Evolutionary conservation across 2,329 filamentous ascomycete genomes (phyloP).

Genomic region (Mollisia scopiformis): DNA sequence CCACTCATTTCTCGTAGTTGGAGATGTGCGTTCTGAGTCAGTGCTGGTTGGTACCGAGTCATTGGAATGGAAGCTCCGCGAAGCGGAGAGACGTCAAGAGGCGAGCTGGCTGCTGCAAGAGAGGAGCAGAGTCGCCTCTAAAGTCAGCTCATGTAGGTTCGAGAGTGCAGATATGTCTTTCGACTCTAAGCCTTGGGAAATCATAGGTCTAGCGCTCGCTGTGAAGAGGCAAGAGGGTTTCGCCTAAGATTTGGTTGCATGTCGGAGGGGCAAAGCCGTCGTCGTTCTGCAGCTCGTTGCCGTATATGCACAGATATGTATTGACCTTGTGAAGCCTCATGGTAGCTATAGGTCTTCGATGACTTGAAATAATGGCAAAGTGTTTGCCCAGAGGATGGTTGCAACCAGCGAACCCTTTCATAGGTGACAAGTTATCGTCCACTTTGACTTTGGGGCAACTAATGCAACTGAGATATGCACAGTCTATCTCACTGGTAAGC

Average conservation of each 20-base stretch:
- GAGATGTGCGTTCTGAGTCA: no score
- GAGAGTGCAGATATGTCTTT: background rate
- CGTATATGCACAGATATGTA: background rate
- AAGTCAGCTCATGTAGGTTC: background rate
- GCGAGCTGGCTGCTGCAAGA: background rate
- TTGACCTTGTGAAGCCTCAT: background rate
- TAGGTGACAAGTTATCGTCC: background rate
- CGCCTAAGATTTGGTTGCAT: background rate
- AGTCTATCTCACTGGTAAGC: background rate
- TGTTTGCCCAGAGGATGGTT: background rate
- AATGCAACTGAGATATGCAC: background rate
- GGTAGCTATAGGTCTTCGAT: background rate
- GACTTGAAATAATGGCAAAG: background rate
- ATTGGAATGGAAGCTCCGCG: background rate
- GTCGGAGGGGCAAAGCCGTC: background rate
- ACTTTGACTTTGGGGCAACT: background rate
- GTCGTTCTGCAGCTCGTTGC: background rate
- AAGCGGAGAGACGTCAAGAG: background rate
- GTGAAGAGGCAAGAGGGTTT: background rate
- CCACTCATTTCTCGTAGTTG: no score
- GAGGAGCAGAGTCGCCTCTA: background rate
- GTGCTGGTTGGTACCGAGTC: background rate
- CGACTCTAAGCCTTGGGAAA: background rate
- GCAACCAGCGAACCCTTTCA: background rate
- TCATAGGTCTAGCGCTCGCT: background rate